A percentile compares a stretch with the other conserved stretches of the same genome.
These are phyloP conservation scores for Capsicum pubescens DNA, from an alignment of 257 asterid species.

Conservation along the genomic window DNA sequence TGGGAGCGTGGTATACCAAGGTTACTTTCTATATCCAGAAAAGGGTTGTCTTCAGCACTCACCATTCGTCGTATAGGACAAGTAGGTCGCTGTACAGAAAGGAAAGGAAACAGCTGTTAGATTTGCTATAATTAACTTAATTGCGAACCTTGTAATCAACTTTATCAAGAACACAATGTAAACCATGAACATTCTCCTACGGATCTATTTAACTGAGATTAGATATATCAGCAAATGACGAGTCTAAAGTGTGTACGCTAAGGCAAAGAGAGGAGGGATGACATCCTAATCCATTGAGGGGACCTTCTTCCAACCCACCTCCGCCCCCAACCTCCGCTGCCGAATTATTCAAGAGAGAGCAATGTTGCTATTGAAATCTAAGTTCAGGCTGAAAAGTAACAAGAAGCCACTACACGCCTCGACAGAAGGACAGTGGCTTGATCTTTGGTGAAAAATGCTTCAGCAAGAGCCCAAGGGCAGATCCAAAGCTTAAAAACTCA, in stretches of 20 bases:
- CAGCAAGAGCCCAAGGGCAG: neutral
- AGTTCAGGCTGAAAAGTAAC: neutral
- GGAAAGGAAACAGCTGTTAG: constrained; percentile 2
- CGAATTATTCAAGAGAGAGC: neutral
- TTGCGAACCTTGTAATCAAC: neutral
- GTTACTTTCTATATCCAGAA: constrained; percentile 43
- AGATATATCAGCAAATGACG: neutral
- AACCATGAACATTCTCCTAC: neutral
- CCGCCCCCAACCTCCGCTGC: too few species aligned
- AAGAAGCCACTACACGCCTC: neutral
- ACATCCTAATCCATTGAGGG: neutral
- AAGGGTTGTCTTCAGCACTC: constrained; percentile 50
- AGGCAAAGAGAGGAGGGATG: neutral
- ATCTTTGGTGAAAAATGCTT: neutral
- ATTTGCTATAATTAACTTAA: neutral
- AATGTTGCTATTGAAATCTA: neutral
- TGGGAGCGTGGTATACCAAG: constrained; percentile 42
- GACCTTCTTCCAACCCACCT: neutral
- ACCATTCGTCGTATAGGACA: constrained; percentile 54
- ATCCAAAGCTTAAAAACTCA: constrained; percentile 24
- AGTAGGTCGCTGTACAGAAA: constrained; percentile 43
- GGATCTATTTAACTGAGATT: neutral
- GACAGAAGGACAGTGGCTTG: neutral
- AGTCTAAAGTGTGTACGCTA: neutral
- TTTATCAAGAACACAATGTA: neutral